A percentile compares a stretch with the other conserved stretches of the same genome.
phyloP scores from a whole-genome alignment of 108 stramenopile genomes.

The Skeletonema grethae region DNA sequence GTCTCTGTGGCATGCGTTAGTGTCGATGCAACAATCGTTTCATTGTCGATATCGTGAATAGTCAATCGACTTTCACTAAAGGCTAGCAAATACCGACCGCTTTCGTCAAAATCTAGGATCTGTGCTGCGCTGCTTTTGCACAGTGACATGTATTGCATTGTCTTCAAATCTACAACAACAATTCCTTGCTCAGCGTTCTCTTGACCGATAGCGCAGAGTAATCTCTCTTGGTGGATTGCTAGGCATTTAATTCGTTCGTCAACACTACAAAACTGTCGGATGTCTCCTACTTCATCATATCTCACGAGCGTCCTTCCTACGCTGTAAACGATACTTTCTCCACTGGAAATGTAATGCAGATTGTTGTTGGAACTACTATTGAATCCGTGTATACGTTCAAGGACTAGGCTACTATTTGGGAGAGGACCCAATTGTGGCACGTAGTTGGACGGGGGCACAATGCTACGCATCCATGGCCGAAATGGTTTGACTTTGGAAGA shows the following conservation, averaged over 20 bases:
- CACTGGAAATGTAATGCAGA: slow-evolving; percentile 25
- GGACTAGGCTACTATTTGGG: slow-evolving; percentile 29
- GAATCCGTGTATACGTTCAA: slow-evolving; percentile 67
- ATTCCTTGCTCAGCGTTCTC: slow-evolving; percentile 21
- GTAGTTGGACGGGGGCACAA: slow-evolving; percentile 48
- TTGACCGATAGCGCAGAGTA: slow-evolving; percentile 66
- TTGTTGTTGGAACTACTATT: slow-evolving; percentile 22
- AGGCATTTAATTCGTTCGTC: slow-evolving; percentile 56
- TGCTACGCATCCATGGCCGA: slow-evolving; percentile 57
- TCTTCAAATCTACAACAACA: slow-evolving; percentile 51
- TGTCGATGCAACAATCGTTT: slow-evolving; percentile 12
- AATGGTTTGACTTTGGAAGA: background rate
- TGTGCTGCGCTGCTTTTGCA: background rate
- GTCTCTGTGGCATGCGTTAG: slow-evolving; percentile 11
- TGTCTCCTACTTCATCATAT: slow-evolving; percentile 19
- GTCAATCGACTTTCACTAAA: slow-evolving; percentile 13
- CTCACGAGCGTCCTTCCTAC: slow-evolving; percentile 31
- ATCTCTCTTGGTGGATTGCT: slow-evolving; percentile 50
- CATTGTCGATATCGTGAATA: slow-evolving; percentile 64
- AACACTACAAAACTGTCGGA: slow-evolving; percentile 63
- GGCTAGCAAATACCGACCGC: slow-evolving; percentile 17
- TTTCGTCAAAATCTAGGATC: slow-evolving; percentile 52
- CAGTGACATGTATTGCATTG: slow-evolving; percentile 33
- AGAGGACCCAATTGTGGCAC: slow-evolving; percentile 20
- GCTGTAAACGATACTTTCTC: slow-evolving; percentile 28